A percentile compares a stretch with the other conserved stretches of the same genome.
Conservation (phyloP, 2,329 filamentous ascomycete genomes). For the Pezicula radicicola region DNA sequence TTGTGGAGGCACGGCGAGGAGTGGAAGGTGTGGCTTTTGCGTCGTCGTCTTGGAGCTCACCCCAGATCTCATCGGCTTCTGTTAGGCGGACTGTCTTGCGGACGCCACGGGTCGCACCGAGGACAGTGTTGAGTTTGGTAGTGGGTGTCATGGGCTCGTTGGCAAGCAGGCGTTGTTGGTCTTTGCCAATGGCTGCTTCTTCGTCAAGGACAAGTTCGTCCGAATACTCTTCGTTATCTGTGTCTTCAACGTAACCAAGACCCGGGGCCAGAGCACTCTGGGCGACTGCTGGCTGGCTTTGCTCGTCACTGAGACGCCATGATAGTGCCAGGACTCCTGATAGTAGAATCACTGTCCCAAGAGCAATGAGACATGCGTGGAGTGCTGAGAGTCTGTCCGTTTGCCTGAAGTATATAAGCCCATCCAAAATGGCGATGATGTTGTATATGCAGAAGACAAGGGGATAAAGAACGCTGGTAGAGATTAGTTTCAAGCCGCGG, state of each 20-base stretch:
- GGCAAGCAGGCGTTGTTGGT: constrained; percentile 25
- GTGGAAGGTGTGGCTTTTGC: constrained; percentile 20
- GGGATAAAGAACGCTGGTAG: constrained; percentile 92
- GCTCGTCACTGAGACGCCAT: constrained; percentile 85
- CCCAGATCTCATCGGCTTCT: constrained; percentile 82
- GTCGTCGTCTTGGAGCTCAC: constrained; percentile 76
- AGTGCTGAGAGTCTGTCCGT: constrained; percentile 73
- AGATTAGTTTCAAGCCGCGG: constrained; percentile 88
- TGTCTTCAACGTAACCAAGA: constrained; percentile 74
- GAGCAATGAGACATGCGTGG: constrained; percentile 75
- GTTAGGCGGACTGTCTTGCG: constrained; percentile 32
- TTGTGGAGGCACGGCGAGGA: constrained; percentile 10
- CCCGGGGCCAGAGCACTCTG: constrained; percentile 77
- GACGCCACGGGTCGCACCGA: constrained; percentile 22
- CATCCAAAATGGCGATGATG: constrained; percentile 96
- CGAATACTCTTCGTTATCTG: constrained; percentile 50
- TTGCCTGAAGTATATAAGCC: constrained; percentile 94
- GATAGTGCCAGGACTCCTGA: constrained; percentile 87
- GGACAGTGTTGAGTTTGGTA: constrained; percentile 26
- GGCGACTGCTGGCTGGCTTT: constrained; percentile 55
- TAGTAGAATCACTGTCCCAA: constrained; percentile 84
- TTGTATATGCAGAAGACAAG: constrained; percentile 99
- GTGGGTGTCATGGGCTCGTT: constrained; percentile 26
- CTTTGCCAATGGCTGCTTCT: constrained; percentile 25
- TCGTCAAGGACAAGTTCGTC: constrained; percentile 44